phyloP scores from a whole-genome alignment of 345 rosid genomes.

The Eutrema yunnanense region DNA sequence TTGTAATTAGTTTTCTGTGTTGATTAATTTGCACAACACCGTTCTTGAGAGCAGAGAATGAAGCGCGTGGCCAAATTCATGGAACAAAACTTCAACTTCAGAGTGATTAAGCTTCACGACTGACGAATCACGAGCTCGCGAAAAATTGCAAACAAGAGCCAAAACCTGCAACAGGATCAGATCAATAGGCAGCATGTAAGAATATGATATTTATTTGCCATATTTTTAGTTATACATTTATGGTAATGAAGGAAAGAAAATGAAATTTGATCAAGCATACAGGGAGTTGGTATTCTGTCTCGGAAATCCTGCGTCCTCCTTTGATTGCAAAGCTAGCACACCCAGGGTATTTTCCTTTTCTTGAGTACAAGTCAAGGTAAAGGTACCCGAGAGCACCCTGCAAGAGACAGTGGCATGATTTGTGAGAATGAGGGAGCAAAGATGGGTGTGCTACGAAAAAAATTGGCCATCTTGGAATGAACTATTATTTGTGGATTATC shows the following conservation, averaged over 20 bases:
- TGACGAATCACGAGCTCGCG: slow-evolving; percentile 46
- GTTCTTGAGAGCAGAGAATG: slow-evolving; percentile 93
- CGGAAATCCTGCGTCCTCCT: slow-evolving; percentile 84
- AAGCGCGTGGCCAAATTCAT: slow-evolving; percentile 97
- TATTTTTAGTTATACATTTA: neutral
- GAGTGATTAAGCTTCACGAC: slow-evolving; percentile 70
- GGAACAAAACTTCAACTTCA: slow-evolving; percentile 91
- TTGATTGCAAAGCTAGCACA: slow-evolving; percentile 92
- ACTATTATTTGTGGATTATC: neutral
- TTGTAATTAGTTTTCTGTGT: neutral
- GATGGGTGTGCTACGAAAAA: neutral
- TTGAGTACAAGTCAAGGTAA: slow-evolving; percentile 82
- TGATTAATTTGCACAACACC: slow-evolving; percentile 36
- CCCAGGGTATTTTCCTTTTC: slow-evolving; percentile 90
- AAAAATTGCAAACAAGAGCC: slow-evolving; percentile 87
- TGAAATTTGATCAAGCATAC: slow-evolving; percentile 37
- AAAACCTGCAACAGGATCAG: slow-evolving; percentile 52
- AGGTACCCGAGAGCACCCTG: slow-evolving; percentile 92
- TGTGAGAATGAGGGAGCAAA: slow-evolving; percentile 6
- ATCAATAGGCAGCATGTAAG: slow-evolving; percentile 10
- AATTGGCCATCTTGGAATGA: neutral
- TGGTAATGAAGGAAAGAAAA: neutral
- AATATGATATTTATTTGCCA: neutral
- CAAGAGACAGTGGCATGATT: slow-evolving; percentile 18
- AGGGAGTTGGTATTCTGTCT: slow-evolving; percentile 86